A percentile compares a stretch with the other conserved stretches of the same genome.
Conservation (phyloP, 169 alveolate species). For the Plasmodium adleri region DNA sequence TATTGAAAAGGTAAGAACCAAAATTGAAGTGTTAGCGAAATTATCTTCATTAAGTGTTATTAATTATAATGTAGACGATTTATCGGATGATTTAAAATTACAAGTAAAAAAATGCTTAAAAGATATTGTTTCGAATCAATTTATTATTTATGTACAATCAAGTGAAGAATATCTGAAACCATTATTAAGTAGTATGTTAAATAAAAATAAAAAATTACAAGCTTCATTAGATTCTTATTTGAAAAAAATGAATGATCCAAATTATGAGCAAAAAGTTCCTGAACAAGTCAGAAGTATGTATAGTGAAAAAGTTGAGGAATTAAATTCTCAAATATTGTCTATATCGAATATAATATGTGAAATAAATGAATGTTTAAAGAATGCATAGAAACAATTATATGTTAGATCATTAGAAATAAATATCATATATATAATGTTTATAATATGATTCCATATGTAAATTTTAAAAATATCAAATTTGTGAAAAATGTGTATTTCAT, state of each 20-base stretch:
- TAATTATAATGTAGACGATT: slow-evolving; percentile 70
- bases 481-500: too few species aligned
- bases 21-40: slow-evolving; percentile 75
- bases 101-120: slow-evolving; percentile 53
- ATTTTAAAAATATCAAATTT: too few species aligned
- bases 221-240: slow-evolving; percentile 81
- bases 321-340: slow-evolving; percentile 63
- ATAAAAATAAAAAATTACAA: slow-evolving; percentile 80
- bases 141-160: slow-evolving; percentile 80
- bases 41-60: slow-evolving; percentile 36
- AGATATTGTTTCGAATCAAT: slow-evolving; percentile 77
- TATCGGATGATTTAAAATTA: slow-evolving; percentile 29
- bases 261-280: slow-evolving; percentile 90
- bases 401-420: too few species aligned
- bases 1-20: slow-evolving; percentile 76
- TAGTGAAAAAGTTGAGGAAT: slow-evolving; percentile 84
- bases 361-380: slow-evolving; percentile 68
- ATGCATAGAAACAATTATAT: background rate
- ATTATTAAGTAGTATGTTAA: slow-evolving; percentile 75
- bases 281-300: slow-evolving; percentile 85
- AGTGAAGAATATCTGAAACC: slow-evolving; percentile 79
- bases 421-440: too few species aligned
- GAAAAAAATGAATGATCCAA: slow-evolving; percentile 85
- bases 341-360: slow-evolving; percentile 56
- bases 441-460: too few species aligned